These are phyloP conservation scores for Suillus spraguei DNA, from an alignment of 768 basidiomycete species.

Conservation along the genomic window DNA sequence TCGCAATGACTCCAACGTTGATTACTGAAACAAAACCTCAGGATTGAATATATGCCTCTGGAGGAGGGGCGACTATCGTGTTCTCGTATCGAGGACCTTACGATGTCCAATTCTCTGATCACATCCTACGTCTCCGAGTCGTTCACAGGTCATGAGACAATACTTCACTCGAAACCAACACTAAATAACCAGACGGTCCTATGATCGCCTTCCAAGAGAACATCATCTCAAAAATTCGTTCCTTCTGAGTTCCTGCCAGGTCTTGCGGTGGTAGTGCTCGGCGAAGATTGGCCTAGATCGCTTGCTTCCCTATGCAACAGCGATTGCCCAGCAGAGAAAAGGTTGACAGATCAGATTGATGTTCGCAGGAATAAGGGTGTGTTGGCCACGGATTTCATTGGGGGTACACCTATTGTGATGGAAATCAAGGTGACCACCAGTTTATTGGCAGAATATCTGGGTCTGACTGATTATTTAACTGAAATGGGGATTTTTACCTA, in stretches of 20 bases:
- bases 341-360: slow-evolving; percentile 62
- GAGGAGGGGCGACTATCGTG: slow-evolving; percentile 92
- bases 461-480: too few species aligned
- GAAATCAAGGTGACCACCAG: too few species aligned
- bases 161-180: background rate
- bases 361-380: slow-evolving; percentile 54
- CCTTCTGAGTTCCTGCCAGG: slow-evolving; percentile 60
- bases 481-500: too few species aligned
- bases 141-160: background rate
- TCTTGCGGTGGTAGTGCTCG: slow-evolving; percentile 49
- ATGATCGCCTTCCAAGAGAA: slow-evolving; percentile 58
- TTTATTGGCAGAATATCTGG: too few species aligned
- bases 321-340: slow-evolving; percentile 59
- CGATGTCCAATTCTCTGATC: slow-evolving; percentile 56
- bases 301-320: slow-evolving; percentile 50
- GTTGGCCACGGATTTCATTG: slow-evolving; percentile 58
- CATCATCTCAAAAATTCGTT: slow-evolving; percentile 68
- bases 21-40: slow-evolving; percentile 34
- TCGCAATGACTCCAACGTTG: slow-evolving; percentile 18
- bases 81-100: slow-evolving; percentile 74
- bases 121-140: slow-evolving; percentile 70
- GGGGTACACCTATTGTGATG: too few species aligned
- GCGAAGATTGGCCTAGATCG: slow-evolving; percentile 58
- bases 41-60: slow-evolving; percentile 86
- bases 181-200: background rate